Evolutionary conservation across 306 rosid species (phyloP).

Genomic region (Casuarina glauca): DNA sequence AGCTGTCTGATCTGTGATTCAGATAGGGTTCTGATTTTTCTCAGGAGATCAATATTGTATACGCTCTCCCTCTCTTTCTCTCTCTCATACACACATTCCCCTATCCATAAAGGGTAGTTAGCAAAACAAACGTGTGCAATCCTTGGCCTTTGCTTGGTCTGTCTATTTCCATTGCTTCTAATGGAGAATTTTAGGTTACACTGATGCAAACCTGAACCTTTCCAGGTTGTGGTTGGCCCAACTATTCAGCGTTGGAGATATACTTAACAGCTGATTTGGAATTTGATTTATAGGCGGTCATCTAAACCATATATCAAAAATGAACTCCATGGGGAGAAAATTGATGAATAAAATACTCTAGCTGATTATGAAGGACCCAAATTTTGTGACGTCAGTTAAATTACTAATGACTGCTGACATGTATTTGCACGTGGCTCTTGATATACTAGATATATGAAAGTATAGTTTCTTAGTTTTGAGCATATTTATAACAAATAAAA

Average conservation of each 20-base stretch:
- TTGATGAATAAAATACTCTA: not conserved
- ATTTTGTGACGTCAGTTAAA: not conserved
- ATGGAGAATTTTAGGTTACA: not conserved
- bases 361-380: not conserved
- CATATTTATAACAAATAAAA: too few relatives aligned
- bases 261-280: not conserved
- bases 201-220: not conserved
- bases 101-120: not conserved
- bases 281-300: not conserved
- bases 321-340: not conserved
- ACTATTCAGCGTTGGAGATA: not conserved
- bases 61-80: not conserved
- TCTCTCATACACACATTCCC: not conserved
- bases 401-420: not conserved
- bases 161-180: not conserved
- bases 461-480: too few relatives aligned
- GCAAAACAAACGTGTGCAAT: not conserved
- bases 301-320: not conserved
- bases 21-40: not conserved
- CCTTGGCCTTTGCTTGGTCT: not conserved
- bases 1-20: not conserved
- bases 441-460: not conserved
- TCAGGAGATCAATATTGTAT: not conserved
- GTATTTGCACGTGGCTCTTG: not conserved
- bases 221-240: constrained; percentile 2